Evolutionary conservation across 495 filamentous ascomycete species (phyloP), one percentile per base, ranked within the genome.

Genomic region (Daldinia grandis): DNA sequence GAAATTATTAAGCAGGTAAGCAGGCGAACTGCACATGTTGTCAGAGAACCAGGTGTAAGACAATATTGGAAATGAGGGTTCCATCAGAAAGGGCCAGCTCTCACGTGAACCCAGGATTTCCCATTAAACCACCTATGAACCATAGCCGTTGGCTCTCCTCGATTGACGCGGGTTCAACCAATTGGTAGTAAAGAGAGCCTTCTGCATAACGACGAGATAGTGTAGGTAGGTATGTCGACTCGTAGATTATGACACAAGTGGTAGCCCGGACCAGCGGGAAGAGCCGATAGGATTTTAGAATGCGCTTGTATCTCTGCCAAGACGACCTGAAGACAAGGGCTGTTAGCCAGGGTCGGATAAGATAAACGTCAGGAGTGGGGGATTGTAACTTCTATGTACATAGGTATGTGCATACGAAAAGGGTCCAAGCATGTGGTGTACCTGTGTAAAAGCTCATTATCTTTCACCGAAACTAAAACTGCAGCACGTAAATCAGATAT

Each of bases 1-100:
- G 27, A 33, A 62, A 65, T 65, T 53, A 56, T 56, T 66, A 56
- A 65, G 62, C 62, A 55, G 25, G 38, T 25, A 60, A 55, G 5
- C 21, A 57, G 25, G 10, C 42, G 17, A 47, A 8, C 42, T 47
- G 19, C 19, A 47, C 42, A 21, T 47, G 42, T 2, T 12, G 19
- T 24, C 9, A 4, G 42, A 4, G 42, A 47, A 47, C 17, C 42
- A 47, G 42, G 42, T 47, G 19, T 1, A 21, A 12, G 42, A 10
- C 6, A 47, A 47, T 24, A 9, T 24, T 47, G 17, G 42, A 47
- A 47, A 47, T 47, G 42, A 47, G 2, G 17, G 42, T 47, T 47
- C 19, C 19, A 47, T 47, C 19, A 8, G n/a, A n/a, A 12, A 47
- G 19, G 19, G 19, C 9, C 42, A 24, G 17, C 42, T 47, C 42